Base-by-base conservation (phyloP, 2,329 filamentous ascomycete genomes). In the Trichoderma atroviride region DNA sequence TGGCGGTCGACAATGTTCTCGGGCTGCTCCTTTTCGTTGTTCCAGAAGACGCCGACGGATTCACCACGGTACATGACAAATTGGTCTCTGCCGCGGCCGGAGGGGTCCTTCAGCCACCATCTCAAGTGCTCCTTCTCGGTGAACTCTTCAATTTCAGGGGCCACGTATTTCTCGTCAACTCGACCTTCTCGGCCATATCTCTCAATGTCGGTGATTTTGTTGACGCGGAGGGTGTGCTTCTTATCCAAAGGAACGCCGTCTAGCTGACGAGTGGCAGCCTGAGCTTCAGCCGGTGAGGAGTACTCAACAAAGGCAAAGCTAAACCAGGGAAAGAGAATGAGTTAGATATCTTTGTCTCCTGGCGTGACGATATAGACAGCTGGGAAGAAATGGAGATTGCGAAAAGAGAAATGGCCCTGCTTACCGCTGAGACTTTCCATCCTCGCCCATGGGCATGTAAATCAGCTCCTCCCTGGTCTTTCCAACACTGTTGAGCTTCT, bases 241-340 rank as follows among this genome's bases (percentile, higher is more conserved):
- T 96, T 98, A 85, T 99, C 96, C 77, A 99, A 91, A 56, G 95
- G 88, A 6, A 92, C 90, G 76, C 89, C 88, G 81, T 99, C 90
- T 70, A 99, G 91, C 76, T 92, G 89, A 81, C 97, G 94, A 75
- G 94, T 93, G 69, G 95, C 96, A 66, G 92, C 92, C 69, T 92
- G 87, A 33, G 96, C 96, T 84, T 98, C 94, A 78, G 91, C 93
- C 69, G 96, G 87, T 14, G 94, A 94, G 72, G 93, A 91, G 82
- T 95, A 99, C 81, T 99, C 96, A 76, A 99, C 94, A 79, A 99
- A 99, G 70, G 96, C 96, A 78, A 96, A 99, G 73, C 94, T 97
- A 75, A 47, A 31, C 43, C 52, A 40, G 52, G 16, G 11, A 40
- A 58, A 52, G 50, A 58, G 37, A 63, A 53, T 14, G 22, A 59